These are phyloP conservation scores for Metschnikowia lochheadii DNA, from an alignment of 805 yeast genomes.

Conservation along the genomic window DNA sequence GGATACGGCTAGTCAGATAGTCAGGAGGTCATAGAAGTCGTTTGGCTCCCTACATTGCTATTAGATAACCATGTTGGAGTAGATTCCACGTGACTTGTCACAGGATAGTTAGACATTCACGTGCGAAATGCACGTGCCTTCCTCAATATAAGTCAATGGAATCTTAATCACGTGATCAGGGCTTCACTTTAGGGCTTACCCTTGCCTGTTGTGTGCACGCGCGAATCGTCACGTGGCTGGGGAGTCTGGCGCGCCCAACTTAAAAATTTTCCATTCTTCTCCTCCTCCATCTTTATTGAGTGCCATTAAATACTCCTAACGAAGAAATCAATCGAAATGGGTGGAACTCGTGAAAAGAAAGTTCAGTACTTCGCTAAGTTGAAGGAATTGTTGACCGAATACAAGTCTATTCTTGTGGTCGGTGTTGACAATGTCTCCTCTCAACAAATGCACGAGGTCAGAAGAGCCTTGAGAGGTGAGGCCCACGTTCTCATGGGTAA, in stretches of 20 bases:
- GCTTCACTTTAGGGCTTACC: not conserved
- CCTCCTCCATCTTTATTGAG: slow-evolving; percentile 23
- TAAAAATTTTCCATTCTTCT: slow-evolving; percentile 9
- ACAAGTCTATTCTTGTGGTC: slow-evolving; percentile 97
- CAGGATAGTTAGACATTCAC: too few relatives aligned
- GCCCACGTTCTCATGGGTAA: slow-evolving; percentile 99
- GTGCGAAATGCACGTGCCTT: too few relatives aligned
- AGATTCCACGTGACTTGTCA: not conserved
- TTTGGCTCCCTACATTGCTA: too few relatives aligned
- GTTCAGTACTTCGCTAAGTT: slow-evolving; percentile 91
- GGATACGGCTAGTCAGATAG: slow-evolving; percentile 30
- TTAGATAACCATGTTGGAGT: too few relatives aligned
- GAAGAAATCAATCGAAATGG: slow-evolving; percentile 87
- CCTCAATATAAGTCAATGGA: too few relatives aligned
- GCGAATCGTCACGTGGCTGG: not conserved
- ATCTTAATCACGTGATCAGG: slow-evolving; percentile 5
- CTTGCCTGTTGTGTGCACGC: not conserved
- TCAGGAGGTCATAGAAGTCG: too few relatives aligned
- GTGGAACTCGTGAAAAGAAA: slow-evolving; percentile 99
- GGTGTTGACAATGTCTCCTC: slow-evolving; percentile 99
- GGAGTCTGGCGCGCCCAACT: not conserved
- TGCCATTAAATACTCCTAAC: slow-evolving; percentile 90
- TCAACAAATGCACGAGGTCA: slow-evolving; percentile 99
- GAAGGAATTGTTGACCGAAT: slow-evolving; percentile 91
- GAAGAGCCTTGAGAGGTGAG: slow-evolving; percentile 92